Base-by-base conservation (phyloP, 371 early-diverging fungal species). In the Chytridium lagenaria region DNA sequence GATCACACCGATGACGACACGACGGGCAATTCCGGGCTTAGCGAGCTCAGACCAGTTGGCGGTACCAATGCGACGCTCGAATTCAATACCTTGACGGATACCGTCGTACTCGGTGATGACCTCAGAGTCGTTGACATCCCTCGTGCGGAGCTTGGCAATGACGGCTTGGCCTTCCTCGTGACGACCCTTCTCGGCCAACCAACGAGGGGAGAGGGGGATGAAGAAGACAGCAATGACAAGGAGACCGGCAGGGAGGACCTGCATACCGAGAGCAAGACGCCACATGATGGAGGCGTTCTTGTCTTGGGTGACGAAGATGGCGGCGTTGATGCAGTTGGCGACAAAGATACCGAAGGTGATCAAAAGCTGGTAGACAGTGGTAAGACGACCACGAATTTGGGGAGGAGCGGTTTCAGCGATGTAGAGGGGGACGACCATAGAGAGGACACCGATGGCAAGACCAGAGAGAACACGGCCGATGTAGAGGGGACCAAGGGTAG, bases 151-250 rank as follows among this genome's bases (percentile, higher is more conserved):
- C 50, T 87, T 84, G 38, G 93, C 89, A 19, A 97, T 77, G 2
- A 88, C 88, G 31, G 75, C 61, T 10, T 86, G 74, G 12, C 93
- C 94, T 57, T 90, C 89, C 16, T 89, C 89, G 36, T 87, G 81
- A 16, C 90, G 86, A 51, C 80, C 90, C 67, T 90, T 75, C 70
- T 88, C 88, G 50, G 90, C 86, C 65, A 97, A 81, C 95, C 95
- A 97, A 78, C 96, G 93, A 34, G 96, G 96, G 2, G 95, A 94
- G 80, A 77, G 89, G 22, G 96, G 97, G 84, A 95, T 90, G 78
- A 93, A 85, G 23, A 88, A 34, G 78, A 91, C 90, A 68, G 91
- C 84, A 34, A 86, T 2, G 26, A 90, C 78, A 34, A 97, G 86
- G 26, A 94, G 77, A 22, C 86, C 51, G 28, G 90, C 92, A 44